These are phyloP conservation scores for Fusarium torreyae DNA, from an alignment of 2,329 filamentous ascomycete genomes.

Conservation along the genomic window DNA sequence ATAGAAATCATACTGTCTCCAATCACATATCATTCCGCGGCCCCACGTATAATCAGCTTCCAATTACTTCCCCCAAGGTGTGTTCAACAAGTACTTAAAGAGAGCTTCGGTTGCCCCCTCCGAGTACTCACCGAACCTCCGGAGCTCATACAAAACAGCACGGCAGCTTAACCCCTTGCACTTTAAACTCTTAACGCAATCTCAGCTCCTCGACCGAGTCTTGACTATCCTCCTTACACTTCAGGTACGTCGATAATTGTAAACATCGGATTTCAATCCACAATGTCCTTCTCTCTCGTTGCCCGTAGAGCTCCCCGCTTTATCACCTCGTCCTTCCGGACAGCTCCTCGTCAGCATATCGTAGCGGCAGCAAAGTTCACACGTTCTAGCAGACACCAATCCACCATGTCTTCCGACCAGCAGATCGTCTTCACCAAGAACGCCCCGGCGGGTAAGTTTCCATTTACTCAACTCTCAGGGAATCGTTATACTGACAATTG, in stretches of 20 bases:
- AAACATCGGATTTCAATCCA: constrained; percentile 8
- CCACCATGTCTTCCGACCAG: constrained; percentile 65
- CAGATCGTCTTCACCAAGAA: constrained; percentile 71
- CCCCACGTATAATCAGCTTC: constrained; percentile 1
- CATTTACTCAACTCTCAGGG: neutral
- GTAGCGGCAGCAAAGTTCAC: constrained; percentile 50
- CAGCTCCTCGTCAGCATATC: constrained; percentile 31
- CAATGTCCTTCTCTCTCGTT: constrained; percentile 45
- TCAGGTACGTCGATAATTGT: constrained; percentile 37
- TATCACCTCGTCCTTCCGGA: constrained; percentile 37
- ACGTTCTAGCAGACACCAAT: constrained; percentile 52
- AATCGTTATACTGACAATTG: constrained; percentile 21
- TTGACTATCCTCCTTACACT: constrained; percentile 5
- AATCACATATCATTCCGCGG: too few relatives aligned
- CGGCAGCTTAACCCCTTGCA: constrained; percentile 16
- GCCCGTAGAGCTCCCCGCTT: constrained; percentile 46
- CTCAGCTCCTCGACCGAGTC: constrained; percentile 13
- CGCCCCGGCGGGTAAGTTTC: constrained; percentile 69
- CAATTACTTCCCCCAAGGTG: constrained; percentile 19
- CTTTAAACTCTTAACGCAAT: constrained; percentile 17
- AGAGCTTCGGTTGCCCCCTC: constrained; percentile 28
- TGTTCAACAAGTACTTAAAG: constrained; percentile 3
- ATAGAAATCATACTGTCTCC: too few relatives aligned
- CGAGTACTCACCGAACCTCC: constrained; percentile 33
- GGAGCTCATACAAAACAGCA: constrained; percentile 31